Evolutionary conservation across 371 early-diverging fungal species (phyloP).

Genomic region (Dichotomocladium elegans): DNA sequence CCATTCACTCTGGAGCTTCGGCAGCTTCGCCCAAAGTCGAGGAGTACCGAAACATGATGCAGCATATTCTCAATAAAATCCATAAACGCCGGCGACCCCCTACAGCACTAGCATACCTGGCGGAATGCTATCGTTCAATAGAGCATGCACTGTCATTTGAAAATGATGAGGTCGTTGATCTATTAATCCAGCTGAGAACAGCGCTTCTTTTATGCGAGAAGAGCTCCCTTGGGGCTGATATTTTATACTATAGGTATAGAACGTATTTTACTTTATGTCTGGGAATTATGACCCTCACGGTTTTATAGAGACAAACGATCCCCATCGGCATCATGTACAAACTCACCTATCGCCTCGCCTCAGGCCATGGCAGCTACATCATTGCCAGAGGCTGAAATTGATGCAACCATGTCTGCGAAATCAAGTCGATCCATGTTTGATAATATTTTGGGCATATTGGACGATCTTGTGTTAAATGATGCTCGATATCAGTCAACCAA

Average conservation of each 20-base stretch:
- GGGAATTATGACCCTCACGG: too few species aligned
- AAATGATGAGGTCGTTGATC: conserved; percentile 40
- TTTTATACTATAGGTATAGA: conserved; percentile 28
- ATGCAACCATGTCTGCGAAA: background rate
- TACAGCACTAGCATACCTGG: conserved; percentile 20
- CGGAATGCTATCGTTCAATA: conserved; percentile 15
- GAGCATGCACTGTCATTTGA: conserved; percentile 25
- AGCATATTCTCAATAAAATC: conserved; percentile 31
- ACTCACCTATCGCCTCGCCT: too few species aligned
- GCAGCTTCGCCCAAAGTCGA: conserved; percentile 31
- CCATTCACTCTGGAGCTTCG: background rate
- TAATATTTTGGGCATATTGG: conserved; percentile 33
- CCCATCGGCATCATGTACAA: too few species aligned
- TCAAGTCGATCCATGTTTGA: conserved; percentile 11
- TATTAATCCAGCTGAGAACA: conserved; percentile 39
- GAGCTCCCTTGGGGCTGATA: conserved; percentile 21
- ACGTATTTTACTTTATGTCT: too few species aligned
- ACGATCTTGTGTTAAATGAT: conserved; percentile 54
- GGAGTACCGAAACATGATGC: conserved; percentile 39
- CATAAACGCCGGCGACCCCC: conserved; percentile 41
- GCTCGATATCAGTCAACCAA: conserved; percentile 48
- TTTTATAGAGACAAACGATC: too few species aligned
- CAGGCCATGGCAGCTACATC: too few species aligned
- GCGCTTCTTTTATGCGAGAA: conserved; percentile 27
- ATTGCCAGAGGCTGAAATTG: background rate